A percentile compares a stretch with the other conserved stretches of the same genome.
phyloP scores from a whole-genome alignment of 176 grass and related monocot genomes.

The Rhynchospora pubera region DNA sequence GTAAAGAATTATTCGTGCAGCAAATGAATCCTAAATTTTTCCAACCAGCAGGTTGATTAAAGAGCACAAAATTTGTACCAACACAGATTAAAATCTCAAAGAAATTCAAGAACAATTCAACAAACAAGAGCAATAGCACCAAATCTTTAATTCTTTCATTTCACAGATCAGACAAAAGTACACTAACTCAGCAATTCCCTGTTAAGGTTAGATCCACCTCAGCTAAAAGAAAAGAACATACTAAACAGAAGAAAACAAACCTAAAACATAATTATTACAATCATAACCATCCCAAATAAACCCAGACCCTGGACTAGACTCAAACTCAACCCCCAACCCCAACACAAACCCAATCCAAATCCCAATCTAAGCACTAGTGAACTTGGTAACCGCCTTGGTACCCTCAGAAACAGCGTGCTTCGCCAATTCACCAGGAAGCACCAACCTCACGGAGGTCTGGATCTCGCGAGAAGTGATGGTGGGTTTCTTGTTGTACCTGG shows the following conservation, averaged over 20 bases:
- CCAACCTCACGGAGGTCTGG: conserved; percentile 30
- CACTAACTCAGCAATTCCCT: neutral
- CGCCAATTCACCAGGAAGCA: conserved; percentile 30
- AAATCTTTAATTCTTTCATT: neutral
- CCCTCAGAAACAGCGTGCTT: conserved; percentile 37
- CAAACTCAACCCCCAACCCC: neutral
- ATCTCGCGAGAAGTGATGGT: conserved; percentile 36
- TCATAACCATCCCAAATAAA: neutral
- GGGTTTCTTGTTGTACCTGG: conserved; percentile 31
- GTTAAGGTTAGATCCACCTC: neutral
- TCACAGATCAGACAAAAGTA: neutral
- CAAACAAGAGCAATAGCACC: neutral
- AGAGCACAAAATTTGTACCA: too few species aligned
- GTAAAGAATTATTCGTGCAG: neutral
- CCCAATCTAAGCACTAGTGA: conserved; percentile 19
- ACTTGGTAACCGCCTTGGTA: conserved; percentile 32
- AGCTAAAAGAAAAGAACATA: neutral
- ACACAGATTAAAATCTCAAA: too few species aligned
- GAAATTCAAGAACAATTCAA: neutral
- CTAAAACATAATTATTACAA: neutral
- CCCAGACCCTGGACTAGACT: neutral
- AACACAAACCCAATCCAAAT: neutral
- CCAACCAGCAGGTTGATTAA: too few species aligned
- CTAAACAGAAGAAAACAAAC: neutral
- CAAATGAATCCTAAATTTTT: too few species aligned